Percentiles rank a stretch among this genome's conserved stretches.
These are phyloP conservation scores for Crotalaria pallida DNA, from an alignment of 306 rosid species.

Conservation along the genomic window DNA sequence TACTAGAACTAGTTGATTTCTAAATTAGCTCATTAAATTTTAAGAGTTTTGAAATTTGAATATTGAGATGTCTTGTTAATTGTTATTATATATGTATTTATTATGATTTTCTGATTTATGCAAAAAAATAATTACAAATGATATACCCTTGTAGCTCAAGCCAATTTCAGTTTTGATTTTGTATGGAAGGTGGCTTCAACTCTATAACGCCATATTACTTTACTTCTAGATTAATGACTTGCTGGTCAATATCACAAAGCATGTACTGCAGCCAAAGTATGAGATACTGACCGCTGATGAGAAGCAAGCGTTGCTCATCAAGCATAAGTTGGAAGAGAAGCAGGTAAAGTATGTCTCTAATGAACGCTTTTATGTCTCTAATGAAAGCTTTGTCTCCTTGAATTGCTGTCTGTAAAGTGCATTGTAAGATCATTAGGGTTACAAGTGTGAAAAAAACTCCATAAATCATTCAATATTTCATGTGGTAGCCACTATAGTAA, in stretches of 20 bases:
- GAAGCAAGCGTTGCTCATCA: constrained; percentile 30
- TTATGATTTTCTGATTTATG: background rate
- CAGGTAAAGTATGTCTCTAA: constrained; percentile 29
- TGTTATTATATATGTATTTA: background rate
- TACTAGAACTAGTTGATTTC: background rate
- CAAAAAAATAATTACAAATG: background rate
- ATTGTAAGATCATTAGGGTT: background rate
- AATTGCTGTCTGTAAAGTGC: background rate
- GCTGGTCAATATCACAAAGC: constrained; percentile 44
- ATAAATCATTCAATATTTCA: background rate
- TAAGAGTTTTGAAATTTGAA: background rate
- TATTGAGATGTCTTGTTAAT: background rate
- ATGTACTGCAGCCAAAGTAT: constrained; percentile 37
- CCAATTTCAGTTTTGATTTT: background rate
- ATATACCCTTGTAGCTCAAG: background rate
- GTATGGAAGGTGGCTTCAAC: background rate
- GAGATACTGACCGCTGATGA: constrained; percentile 34
- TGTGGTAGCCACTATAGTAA: background rate
- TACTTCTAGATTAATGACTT: constrained; percentile 35
- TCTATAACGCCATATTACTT: constrained; percentile 2
- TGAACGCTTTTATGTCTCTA: background rate
- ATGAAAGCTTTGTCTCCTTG: background rate
- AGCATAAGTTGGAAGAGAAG: constrained; percentile 33
- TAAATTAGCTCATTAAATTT: background rate
- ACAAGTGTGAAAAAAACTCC: no score